Evolutionary conservation across 257 asterid genomes (phyloP).

Genomic region (Avicennia marina): DNA sequence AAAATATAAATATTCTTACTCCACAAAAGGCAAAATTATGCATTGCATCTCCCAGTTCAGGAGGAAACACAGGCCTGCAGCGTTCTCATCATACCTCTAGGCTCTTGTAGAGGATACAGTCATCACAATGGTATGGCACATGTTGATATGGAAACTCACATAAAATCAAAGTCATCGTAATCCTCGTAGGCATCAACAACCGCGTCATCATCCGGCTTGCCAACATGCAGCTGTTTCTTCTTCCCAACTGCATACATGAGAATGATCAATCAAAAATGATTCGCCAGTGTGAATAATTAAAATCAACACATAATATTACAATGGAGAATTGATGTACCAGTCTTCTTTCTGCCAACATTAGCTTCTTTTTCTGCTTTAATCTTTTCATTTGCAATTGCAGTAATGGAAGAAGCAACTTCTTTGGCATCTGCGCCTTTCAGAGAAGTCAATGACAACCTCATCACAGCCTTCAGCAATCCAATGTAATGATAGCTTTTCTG

Average conservation of each 20-base stretch:
- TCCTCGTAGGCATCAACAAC: slow-evolving; percentile 44
- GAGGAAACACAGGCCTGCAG: slow-evolving; percentile 34
- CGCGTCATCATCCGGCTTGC: slow-evolving; percentile 62
- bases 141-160: slow-evolving; percentile 44
- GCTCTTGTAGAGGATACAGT: slow-evolving; percentile 15
- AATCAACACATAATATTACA: neutral
- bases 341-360: slow-evolving; percentile 82
- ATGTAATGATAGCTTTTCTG: slow-evolving; percentile 97
- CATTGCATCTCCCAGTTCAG: slow-evolving; percentile 36
- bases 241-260: slow-evolving; percentile 52
- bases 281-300: neutral
- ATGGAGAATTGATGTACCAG: slow-evolving; percentile 37
- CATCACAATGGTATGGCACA: slow-evolving; percentile 10
- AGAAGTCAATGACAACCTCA: slow-evolving; percentile 75
- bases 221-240: slow-evolving; percentile 80
- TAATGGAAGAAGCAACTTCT: slow-evolving; percentile 80
- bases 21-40: slow-evolving; percentile 21
- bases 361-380: slow-evolving; percentile 94
- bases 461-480: slow-evolving; percentile 74
- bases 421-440: slow-evolving; percentile 92
- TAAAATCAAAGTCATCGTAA: slow-evolving; percentile 77
- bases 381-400: slow-evolving; percentile 97
- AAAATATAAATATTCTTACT: slow-evolving; percentile 23
- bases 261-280: neutral
- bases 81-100: slow-evolving; percentile 27